Conservation (phyloP, 164 flowering plant species). For the Magnolia kwangsiensis region DNA sequence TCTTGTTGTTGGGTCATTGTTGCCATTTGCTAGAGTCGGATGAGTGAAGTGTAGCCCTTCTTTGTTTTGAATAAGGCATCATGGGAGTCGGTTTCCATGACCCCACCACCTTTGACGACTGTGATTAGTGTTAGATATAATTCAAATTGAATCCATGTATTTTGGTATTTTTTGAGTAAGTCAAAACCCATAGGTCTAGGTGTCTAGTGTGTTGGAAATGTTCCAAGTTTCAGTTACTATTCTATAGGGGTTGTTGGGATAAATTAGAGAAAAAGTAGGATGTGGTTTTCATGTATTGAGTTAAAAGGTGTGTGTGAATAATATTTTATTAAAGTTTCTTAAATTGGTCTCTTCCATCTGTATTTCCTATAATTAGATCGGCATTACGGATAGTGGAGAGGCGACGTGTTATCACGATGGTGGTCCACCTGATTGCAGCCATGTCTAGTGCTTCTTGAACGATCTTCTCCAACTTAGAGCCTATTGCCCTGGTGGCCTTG, state of each 20-base stretch:
- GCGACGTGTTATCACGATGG: slow-evolving; percentile 40
- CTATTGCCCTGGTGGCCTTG: slow-evolving; percentile 52
- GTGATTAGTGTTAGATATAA: slow-evolving; percentile 6
- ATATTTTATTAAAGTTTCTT: too few relatives aligned
- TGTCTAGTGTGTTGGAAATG: too few relatives aligned
- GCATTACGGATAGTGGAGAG: slow-evolving; percentile 41
- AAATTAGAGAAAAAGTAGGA: too few relatives aligned
- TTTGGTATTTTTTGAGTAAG: too few relatives aligned
- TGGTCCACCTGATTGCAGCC: slow-evolving; percentile 41
- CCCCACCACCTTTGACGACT: slow-evolving; percentile 37
- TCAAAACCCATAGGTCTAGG: too few relatives aligned
- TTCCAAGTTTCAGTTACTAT: too few relatives aligned
- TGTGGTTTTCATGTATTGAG: too few relatives aligned
- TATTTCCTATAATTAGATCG: slow-evolving; percentile 10
- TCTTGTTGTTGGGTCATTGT: background rate
- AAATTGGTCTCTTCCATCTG: too few relatives aligned
- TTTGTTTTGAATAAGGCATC: slow-evolving; percentile 31
- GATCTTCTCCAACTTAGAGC: slow-evolving; percentile 39
- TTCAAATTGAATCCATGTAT: too few relatives aligned
- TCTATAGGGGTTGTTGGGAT: too few relatives aligned
- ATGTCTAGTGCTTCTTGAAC: slow-evolving; percentile 47
- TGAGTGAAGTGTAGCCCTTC: slow-evolving; percentile 27
- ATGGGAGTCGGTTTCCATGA: slow-evolving; percentile 43
- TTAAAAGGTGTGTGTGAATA: too few relatives aligned
- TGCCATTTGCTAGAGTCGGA: slow-evolving; percentile 29